Evolutionary conservation across 352 stramenopile species (phyloP), one percentile per base, ranked within the genome.

Genomic region (Phytophthora tubulina): DNA sequence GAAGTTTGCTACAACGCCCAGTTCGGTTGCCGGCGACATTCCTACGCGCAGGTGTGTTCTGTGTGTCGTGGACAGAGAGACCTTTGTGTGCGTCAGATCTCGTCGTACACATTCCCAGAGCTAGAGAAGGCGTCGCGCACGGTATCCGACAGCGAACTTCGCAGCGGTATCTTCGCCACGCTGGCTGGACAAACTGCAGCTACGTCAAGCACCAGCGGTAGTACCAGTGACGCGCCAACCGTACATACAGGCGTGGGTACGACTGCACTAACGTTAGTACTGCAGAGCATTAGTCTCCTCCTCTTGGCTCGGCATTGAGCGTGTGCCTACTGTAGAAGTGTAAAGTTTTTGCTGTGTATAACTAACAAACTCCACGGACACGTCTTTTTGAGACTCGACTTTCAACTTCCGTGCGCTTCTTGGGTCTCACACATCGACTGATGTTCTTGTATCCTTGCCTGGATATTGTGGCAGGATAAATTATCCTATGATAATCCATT

Each of bases 11-110:
- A 82, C 54, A 67, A 89, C 17, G 61, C 84, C 2, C 45, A 70
- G 33, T 89, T 82, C 39, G 85, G 85, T 35, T 93, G 85, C 53
- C 48, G 65, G 41, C 76, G 82, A 33, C 79, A 88, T 57, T 88
- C 84, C 49, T 89, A 89, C 62, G 82, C 79, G 5, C 85, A 92
- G 52, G 84, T 91, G 15, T 93, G 84, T 46, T 79, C 76, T 1
- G 73, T 92, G 17, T 92, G 85, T 61, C 73, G 74, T 6, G 77
- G 76, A 15, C 75, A 78, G 54, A 51, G 61, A 52, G 73, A 63
- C 48, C 59, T 71, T 5, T 90, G 84, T 61, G 70, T 84, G 6
- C 54, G 72, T 0, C 75, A 78, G 46, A 63, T 76, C n/a, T 73
- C 74, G 6, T 70, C 68, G 8, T 80, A 86, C 46, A 68, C 50